Base-by-base conservation (phyloP, 2,329 filamentous ascomycete genomes). In the Rhynchosporium secalis region DNA sequence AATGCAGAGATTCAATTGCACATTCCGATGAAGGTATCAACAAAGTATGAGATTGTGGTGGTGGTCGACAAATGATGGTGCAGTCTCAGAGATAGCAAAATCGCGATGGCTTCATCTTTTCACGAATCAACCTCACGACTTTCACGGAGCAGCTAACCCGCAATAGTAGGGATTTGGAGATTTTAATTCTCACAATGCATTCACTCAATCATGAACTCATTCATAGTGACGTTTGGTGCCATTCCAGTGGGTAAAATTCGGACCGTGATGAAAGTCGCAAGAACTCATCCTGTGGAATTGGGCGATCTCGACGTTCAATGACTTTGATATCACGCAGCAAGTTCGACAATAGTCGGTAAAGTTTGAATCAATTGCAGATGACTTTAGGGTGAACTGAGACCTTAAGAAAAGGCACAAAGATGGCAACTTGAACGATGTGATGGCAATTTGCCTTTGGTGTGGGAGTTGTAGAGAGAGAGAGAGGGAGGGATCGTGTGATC, bases 61-160 rank as follows among this genome's bases (percentile, higher is more conserved):
- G 62, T 63, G 56, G 61, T 29, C 47, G 46, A 33, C 6, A 56
- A 41, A 46, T 33, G 58, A 36, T 40, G 43, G 12, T 65, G 61
- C 38, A 57, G 60, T 60, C 12, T 58, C 43, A 63, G n/a, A 26
- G 31, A 38, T 58, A 46, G 47, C 45, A 63, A 66, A 61, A 48
- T 69, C 62, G 65, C 58, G 68, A 70, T 69, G 63, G 66, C 68
- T 65, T 70, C 68, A 70, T 59, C 20, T 58, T 57, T 47, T 56
- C 52, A 61, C 28, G 61, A 58, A 47, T 56, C 20, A 48, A 48
- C 59, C 55, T 47, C 47, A 4, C 26, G 36, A 60, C 58, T 52
- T 61, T 62, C 29, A 60, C 56, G 56, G 49, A 43, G 20, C 48
- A 4, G 15, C 13, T 26, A 29, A 28, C 45, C 29, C 55, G 58